Evolutionary conservation across 2,329 filamentous ascomycete genomes (phyloP), one percentile per base, ranked within the genome.

Genomic region (Exserohilum rostratum): DNA sequence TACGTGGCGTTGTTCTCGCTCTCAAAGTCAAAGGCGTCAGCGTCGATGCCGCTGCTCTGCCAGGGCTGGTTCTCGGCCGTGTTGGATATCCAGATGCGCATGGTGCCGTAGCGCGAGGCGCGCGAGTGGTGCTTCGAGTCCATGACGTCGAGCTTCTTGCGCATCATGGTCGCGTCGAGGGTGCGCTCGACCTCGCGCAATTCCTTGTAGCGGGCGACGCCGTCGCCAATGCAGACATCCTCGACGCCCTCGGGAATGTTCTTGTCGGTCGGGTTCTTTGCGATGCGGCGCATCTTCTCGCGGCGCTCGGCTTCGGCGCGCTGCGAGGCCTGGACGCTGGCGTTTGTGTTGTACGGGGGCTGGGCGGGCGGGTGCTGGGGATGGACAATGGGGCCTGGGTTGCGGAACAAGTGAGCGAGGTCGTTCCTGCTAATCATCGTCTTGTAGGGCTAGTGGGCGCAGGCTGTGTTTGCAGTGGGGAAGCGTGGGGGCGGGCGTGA

Each of bases 81-180:
- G 76, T 99, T 99, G 68, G 87, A 93, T 68, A 99, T 88, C 92
- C 92, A 98, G 60, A 99, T 85, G 58, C 93, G 89, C 76, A 99
- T 82, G 2, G 91, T 96, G 70, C 89, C 90, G 75, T 88, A 89
- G 63, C 90, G 86, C 85, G 90, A 95, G 56, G 86, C 82, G 57
- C 87, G 88, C 61, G 88, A 86, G 62, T 89, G 86, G 72, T 85
- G 90, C 49, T 91, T 85, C 38, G 87, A 87, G 72, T 98, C 93
- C 60, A 91, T 85, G 59, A 97, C 88, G 72, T 99, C 95, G 58
- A 99, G 79, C 58, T 93, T 85, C 80, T 99, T 99, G 70, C 93
- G 88, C 75, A 95, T 93, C 83, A 97, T 96, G 15, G 91, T 90
- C 35, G 93, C 90, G 79, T 99, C 95, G 51, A 99, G 81, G 49